A percentile compares a stretch with the other conserved stretches of the same genome.
phyloP scores from a whole-genome alignment of 2,329 filamentous ascomycete genomes.

The Diplocarpon mali region DNA sequence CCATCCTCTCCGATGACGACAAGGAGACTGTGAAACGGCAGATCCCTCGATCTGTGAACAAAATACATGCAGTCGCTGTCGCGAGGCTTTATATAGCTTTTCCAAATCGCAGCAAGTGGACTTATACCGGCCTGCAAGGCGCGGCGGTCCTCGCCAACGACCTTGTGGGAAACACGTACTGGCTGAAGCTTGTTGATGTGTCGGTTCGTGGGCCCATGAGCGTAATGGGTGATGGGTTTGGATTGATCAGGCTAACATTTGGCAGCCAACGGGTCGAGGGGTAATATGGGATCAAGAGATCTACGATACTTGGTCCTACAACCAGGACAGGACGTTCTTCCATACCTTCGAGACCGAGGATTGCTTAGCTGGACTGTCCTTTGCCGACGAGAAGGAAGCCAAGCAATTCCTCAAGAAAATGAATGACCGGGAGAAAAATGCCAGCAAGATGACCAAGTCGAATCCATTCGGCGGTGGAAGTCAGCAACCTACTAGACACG shows the following conservation, averaged over 20 bases:
- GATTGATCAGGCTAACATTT: slow-evolving; percentile 12
- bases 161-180: slow-evolving; percentile 88
- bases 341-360: slow-evolving; percentile 94
- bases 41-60: slow-evolving; percentile 89
- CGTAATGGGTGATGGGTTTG: not conserved
- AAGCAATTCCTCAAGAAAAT: slow-evolving; percentile 97
- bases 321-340: slow-evolving; percentile 95
- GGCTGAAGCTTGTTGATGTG: slow-evolving; percentile 94
- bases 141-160: slow-evolving; percentile 89
- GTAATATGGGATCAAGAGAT: slow-evolving; percentile 98
- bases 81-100: slow-evolving; percentile 89
- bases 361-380: slow-evolving; percentile 81
- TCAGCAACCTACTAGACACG: slow-evolving; percentile 31
- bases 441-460: slow-evolving; percentile 71
- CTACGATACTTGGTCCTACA: slow-evolving; percentile 89
- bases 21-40: slow-evolving; percentile 93
- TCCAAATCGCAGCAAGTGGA: slow-evolving; percentile 79
- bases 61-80: slow-evolving; percentile 92
- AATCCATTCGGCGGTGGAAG: slow-evolving; percentile 57
- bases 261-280: slow-evolving; percentile 62
- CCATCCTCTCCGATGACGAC: slow-evolving; percentile 75
- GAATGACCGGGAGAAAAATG: slow-evolving; percentile 90
- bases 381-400: slow-evolving; percentile 94
- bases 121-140: slow-evolving; percentile 85
- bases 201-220: slow-evolving; percentile 50